phyloP scores from a whole-genome alignment of 805 yeast species.

The Saccharomycodes ludwigii region DNA sequence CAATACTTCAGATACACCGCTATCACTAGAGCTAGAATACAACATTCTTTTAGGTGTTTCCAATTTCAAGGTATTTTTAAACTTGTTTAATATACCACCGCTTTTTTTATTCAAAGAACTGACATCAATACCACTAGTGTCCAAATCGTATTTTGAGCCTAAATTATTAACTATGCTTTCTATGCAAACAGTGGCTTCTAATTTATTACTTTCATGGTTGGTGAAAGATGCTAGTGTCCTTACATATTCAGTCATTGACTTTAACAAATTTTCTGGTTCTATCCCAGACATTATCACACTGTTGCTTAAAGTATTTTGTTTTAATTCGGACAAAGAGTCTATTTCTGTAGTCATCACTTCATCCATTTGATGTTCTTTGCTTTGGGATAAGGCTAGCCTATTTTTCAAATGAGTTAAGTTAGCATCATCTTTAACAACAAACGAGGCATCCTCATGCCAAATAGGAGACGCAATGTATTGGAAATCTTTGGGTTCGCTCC shows the following conservation, averaged over 20 bases:
- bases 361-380: conserved; percentile 18
- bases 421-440: conserved; percentile 43
- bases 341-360: conserved; percentile 20
- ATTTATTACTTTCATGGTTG: conserved; percentile 58
- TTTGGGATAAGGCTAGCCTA: conserved; percentile 31
- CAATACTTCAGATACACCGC: too few relatives aligned
- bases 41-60: conserved; percentile 6
- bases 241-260: conserved; percentile 29
- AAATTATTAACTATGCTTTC: conserved; percentile 84
- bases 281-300: too few relatives aligned
- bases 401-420: conserved; percentile 47
- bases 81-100: conserved; percentile 40
- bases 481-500: conserved; percentile 85
- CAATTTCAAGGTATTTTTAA: conserved; percentile 17
- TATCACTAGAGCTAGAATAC: conserved; percentile 1
- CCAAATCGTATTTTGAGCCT: conserved; percentile 51
- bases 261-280: conserved; percentile 30
- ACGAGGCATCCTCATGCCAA: conserved; percentile 92
- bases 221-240: conserved; percentile 49
- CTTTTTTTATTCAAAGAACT: conserved; percentile 37
- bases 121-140: conserved; percentile 38
- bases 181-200: conserved; percentile 72
- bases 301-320: conserved; percentile 35
- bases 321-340: conserved; percentile 26
- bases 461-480: conserved; percentile 77